Conservation (phyloP, 331 rosid species). For the Quercus tomentella region DNA sequence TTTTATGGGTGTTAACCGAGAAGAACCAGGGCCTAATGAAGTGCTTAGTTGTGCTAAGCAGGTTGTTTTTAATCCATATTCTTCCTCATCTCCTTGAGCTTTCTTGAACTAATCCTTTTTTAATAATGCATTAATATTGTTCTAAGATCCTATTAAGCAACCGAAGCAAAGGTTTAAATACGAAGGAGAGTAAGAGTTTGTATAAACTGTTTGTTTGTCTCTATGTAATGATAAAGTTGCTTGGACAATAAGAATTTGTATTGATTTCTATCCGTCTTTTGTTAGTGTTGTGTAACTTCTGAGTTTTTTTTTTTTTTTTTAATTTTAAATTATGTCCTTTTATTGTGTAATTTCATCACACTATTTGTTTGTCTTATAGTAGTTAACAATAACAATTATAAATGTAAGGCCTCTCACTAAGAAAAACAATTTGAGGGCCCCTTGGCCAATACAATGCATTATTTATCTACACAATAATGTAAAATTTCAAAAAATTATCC, state of each 20-base stretch:
- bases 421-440: too few species aligned
- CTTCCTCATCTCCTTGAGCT: slow-evolving; percentile 3
- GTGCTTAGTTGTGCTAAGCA: slow-evolving; percentile 47
- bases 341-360: too few species aligned
- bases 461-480: too few species aligned
- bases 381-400: too few species aligned
- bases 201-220: background rate
- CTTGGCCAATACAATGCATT: too few species aligned
- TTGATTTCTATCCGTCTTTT: background rate
- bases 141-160: slow-evolving; percentile 17
- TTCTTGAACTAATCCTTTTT: background rate
- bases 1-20: slow-evolving; percentile 41
- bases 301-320: background rate
- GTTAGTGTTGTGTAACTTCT: slow-evolving; percentile 1
- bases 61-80: slow-evolving; percentile 28
- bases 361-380: too few species aligned
- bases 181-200: background rate
- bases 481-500: too few species aligned
- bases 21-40: slow-evolving; percentile 4
- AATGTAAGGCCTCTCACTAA: too few species aligned
- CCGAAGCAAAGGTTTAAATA: background rate
- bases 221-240: background rate
- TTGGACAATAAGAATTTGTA: background rate
- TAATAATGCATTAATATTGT: slow-evolving; percentile 16
- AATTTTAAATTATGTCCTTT: too few species aligned